Evolutionary conservation across 2,329 filamentous ascomycete species (phyloP).

Genomic region (Stagonosporopsis cucurbitacearum): DNA sequence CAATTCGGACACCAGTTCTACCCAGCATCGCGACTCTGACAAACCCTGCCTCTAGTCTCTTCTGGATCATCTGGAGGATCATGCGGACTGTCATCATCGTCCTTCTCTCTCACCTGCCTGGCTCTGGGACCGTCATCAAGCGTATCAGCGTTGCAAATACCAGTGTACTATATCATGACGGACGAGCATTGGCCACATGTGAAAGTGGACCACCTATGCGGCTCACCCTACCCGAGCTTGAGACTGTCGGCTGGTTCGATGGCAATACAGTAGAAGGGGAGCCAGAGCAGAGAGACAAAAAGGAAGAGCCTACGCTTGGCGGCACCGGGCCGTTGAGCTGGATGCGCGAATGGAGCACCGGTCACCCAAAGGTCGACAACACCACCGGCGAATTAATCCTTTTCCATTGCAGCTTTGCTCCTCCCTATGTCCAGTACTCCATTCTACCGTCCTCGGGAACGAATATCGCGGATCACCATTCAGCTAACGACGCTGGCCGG

Average conservation of each 20-base stretch:
- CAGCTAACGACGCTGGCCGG: conserved; percentile 16
- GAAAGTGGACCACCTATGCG: conserved; percentile 75
- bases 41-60: conserved; percentile 61
- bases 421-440: conserved; percentile 73
- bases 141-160: conserved; percentile 77
- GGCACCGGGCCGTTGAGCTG: conserved; percentile 63
- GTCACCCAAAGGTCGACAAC: conserved; percentile 71
- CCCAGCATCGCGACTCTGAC: conserved; percentile 73
- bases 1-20: conserved; percentile 63
- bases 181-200: conserved; percentile 71
- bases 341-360: conserved; percentile 75
- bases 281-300: conserved; percentile 35
- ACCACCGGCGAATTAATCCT: conserved; percentile 69
- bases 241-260: conserved; percentile 75
- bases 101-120: conserved; percentile 63
- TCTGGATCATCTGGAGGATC: conserved; percentile 60
- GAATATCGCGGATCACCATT: conserved; percentile 10
- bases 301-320: conserved; percentile 53
- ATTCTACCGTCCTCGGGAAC: conserved; percentile 52
- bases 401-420: conserved; percentile 70
- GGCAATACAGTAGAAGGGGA: conserved; percentile 63
- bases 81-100: conserved; percentile 65
- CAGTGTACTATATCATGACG: conserved; percentile 70
- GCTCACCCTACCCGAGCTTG: conserved; percentile 66
- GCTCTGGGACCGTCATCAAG: conserved; percentile 64